Conservation (phyloP, 257 asterid species). For the Solanum stenotomum region DNA sequence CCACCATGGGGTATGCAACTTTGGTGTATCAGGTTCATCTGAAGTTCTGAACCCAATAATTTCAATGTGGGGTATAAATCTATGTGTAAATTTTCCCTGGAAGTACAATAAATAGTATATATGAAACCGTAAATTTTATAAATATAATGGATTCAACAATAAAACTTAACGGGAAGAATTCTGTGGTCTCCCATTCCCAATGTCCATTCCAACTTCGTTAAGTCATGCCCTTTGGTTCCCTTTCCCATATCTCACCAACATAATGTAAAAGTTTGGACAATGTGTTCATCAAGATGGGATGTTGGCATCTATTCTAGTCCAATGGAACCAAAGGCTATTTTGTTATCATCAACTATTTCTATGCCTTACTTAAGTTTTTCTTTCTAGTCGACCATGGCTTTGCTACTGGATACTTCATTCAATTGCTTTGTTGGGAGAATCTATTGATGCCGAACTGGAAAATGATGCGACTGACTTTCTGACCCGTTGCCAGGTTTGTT, state of each 20-base stretch:
- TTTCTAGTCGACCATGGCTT: conserved; percentile 89
- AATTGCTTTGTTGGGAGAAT: conserved; percentile 72
- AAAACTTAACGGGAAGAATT: neutral
- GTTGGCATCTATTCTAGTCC: neutral
- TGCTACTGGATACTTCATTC: conserved; percentile 95
- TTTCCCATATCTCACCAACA: neutral
- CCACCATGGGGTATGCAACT: neutral
- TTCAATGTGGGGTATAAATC: neutral
- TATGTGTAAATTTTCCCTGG: neutral
- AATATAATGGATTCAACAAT: neutral
- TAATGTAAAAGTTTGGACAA: neutral
- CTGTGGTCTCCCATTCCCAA: neutral
- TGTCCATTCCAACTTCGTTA: neutral
- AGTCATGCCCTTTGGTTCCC: neutral
- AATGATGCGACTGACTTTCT: conserved; percentile 58
- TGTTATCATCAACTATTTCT: neutral
- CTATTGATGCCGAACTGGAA: conserved; percentile 49
- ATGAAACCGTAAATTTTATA: neutral
- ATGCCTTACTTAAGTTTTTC: neutral
- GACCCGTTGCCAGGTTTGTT: conserved; percentile 63
- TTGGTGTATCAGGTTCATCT: neutral
- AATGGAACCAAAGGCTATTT: neutral
- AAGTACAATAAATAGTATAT: neutral
- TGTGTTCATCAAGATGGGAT: neutral
- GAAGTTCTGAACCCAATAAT: neutral